Base-by-base conservation (phyloP, 805 yeast genomes). In the Yamadazyma kitorensis region DNA sequence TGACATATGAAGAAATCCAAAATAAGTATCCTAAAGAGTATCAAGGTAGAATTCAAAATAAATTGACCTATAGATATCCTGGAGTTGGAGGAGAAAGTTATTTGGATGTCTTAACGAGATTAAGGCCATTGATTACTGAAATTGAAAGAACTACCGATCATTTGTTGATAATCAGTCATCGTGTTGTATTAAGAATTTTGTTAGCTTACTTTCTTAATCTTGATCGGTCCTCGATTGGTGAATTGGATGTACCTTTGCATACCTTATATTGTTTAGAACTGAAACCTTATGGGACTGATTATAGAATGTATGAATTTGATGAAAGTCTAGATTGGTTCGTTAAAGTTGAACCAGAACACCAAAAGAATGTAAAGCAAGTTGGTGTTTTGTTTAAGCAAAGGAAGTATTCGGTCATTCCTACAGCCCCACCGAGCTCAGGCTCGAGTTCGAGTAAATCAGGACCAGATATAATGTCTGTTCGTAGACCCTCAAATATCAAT, bases 11-110 rank as follows among this genome's bases (percentile, higher is more conserved):
- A 34, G 94, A 91, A 47, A 89, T 91, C 44, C 85, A 82, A 54
- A 63, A 60, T 8, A 63, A 67, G 41, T 76, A 71, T 49, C 96
- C 97, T 0, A 74, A 74, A 23, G 98, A 91, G 56, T 91, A 82
- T 53, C 76, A 74, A 26, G 74, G 87, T 12, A 74, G 98, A 39
- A 61, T 86, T 46, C 67, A 71, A 26, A 83, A 87, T 58, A 91
- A 91, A 59, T 69, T 91, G 48, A 69, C 82, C 12, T 91, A 91
- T 59, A 69, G 98, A 40, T 91, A 91, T 54, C 98, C 98, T 1
- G 98, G 98, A 4, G 85, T 87, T 31, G 97, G 98, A 6, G 98
- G 98, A 12, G 98, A 91, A 59, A 85, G 95, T 0, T 91, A 91
- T 49, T 63, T 91, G 47, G 98, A 91, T 60, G 98, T 93, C 9